Evolutionary conservation across 1,284 basidiomycete genomes (phyloP).

Genomic region (Fomitiporia mediterranea): DNA sequence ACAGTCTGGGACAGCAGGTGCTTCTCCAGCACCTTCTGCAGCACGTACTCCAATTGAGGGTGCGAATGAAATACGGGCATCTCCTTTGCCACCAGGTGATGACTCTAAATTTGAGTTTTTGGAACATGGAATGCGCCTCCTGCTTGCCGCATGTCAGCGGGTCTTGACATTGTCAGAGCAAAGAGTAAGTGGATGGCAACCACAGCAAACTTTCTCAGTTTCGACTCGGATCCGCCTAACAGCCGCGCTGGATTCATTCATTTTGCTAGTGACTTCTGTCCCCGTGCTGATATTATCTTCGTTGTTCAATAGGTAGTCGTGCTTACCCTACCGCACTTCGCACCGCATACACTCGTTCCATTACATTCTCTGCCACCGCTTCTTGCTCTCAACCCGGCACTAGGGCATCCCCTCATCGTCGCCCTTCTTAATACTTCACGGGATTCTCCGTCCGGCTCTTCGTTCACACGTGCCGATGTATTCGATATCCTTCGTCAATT

Average conservation of each 20-base stretch:
- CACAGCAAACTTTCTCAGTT: background rate
- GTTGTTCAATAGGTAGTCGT: conserved; percentile 14
- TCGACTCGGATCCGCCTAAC: background rate
- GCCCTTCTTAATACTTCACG: conserved; percentile 40
- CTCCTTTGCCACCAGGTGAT: conserved; percentile 1
- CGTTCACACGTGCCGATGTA: conserved; percentile 37
- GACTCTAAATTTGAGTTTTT: conserved; percentile 5
- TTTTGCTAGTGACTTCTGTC: background rate
- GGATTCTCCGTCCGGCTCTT: conserved; percentile 35
- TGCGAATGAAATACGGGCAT: background rate
- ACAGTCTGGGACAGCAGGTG: conserved; percentile 5
- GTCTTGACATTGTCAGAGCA: conserved; percentile 69
- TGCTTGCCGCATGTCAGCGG: conserved; percentile 62
- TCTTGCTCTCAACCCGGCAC: conserved; percentile 59
- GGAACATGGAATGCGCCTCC: conserved; percentile 50
- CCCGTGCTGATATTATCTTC: background rate
- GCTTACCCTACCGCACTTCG: conserved; percentile 36
- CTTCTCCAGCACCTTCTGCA: conserved; percentile 7
- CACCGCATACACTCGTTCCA: conserved; percentile 56
- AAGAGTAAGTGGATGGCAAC: conserved; percentile 44
- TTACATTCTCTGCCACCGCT: conserved; percentile 61
- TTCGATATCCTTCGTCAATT: conserved; percentile 54
- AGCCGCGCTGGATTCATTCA: background rate
- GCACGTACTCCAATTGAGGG: conserved; percentile 7
- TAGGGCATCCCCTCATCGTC: conserved; percentile 60